These are phyloP conservation scores for Colletotrichum musae DNA, from an alignment of 2,329 filamentous ascomycete genomes.

Conservation along the genomic window DNA sequence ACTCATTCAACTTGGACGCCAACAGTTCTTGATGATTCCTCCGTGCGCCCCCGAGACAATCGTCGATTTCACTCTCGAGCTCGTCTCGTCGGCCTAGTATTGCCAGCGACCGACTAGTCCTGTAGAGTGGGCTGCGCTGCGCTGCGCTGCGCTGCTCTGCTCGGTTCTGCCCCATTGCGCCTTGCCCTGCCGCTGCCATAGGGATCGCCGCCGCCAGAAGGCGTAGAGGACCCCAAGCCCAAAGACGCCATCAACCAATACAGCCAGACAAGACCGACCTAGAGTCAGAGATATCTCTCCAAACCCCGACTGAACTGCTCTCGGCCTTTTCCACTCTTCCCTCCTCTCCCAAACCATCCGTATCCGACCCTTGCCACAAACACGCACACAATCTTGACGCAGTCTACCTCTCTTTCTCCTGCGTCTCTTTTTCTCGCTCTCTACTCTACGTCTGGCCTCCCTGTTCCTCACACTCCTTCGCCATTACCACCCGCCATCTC, in stretches of 20 bases:
- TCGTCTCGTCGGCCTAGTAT: conserved; percentile 40
- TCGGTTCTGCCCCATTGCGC: neutral
- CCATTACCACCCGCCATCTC: too few species aligned
- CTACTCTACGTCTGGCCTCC: too few species aligned
- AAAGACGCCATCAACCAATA: neutral
- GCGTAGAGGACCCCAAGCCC: neutral
- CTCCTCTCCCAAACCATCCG: conserved; percentile 25
- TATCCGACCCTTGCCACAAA: neutral
- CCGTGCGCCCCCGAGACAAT: conserved; percentile 37
- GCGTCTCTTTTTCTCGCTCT: too few species aligned
- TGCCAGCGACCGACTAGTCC: conserved; percentile 28
- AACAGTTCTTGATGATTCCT: conserved; percentile 41
- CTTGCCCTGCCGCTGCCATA: too few species aligned
- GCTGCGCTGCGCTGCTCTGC: neutral
- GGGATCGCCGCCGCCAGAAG: conserved; percentile 36
- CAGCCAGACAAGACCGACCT: conserved; percentile 5
- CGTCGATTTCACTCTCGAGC: conserved; percentile 36
- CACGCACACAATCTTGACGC: too few species aligned
- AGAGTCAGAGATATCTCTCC: conserved; percentile 1
- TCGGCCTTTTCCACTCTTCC: conserved; percentile 23
- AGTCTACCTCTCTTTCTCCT: too few species aligned
- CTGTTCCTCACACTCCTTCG: too few species aligned
- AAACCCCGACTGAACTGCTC: conserved; percentile 28
- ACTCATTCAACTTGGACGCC: conserved; percentile 29
- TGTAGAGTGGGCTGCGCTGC: conserved; percentile 6